Percentiles rank a stretch among this genome's conserved stretches.
phyloP scores from a whole-genome alignment of 139 green algal species.

The Pseudopediastrum boryanum region DNA sequence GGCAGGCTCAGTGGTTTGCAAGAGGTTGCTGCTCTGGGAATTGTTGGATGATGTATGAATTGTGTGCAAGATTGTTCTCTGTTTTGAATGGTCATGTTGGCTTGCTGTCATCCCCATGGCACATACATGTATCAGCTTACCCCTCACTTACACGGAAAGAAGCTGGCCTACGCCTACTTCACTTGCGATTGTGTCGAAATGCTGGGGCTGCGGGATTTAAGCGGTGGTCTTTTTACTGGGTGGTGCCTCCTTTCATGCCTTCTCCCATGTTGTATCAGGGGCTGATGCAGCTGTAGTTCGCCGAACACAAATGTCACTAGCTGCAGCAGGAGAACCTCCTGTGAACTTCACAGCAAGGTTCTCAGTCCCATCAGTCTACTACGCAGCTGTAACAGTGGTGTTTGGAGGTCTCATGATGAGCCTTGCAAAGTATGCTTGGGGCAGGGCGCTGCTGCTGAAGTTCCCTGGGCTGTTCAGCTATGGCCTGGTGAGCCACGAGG shows the following conservation, averaged over 20 bases:
- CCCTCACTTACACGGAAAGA: too few relatives aligned
- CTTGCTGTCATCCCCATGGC: too few relatives aligned
- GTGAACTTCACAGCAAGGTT: conserved; percentile 62
- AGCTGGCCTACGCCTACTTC: too few relatives aligned
- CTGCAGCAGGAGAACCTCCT: conserved; percentile 34
- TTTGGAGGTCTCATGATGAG: conserved; percentile 55
- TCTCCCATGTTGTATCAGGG: conserved; percentile 37
- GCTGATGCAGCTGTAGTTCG: conserved; percentile 66
- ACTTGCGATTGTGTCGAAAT: too few relatives aligned
- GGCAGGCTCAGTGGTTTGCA: too few relatives aligned
- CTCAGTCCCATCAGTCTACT: conserved; percentile 40
- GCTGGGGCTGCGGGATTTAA: too few relatives aligned
- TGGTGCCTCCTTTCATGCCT: background rate
- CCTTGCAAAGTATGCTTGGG: conserved; percentile 48
- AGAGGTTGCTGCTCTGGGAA: too few relatives aligned
- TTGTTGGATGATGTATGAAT: too few relatives aligned
- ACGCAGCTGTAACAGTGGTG: conserved; percentile 43
- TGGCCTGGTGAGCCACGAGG: conserved; percentile 65
- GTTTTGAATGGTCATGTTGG: too few relatives aligned
- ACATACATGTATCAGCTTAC: too few relatives aligned
- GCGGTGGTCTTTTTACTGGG: too few relatives aligned
- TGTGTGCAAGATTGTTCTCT: too few relatives aligned
- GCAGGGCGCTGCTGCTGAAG: conserved; percentile 58
- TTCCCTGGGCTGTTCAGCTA: conserved; percentile 39
- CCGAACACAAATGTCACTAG: conserved; percentile 48